Conservation (phyloP, 345 rosid genomes). For the Moringa oleifera region DNA sequence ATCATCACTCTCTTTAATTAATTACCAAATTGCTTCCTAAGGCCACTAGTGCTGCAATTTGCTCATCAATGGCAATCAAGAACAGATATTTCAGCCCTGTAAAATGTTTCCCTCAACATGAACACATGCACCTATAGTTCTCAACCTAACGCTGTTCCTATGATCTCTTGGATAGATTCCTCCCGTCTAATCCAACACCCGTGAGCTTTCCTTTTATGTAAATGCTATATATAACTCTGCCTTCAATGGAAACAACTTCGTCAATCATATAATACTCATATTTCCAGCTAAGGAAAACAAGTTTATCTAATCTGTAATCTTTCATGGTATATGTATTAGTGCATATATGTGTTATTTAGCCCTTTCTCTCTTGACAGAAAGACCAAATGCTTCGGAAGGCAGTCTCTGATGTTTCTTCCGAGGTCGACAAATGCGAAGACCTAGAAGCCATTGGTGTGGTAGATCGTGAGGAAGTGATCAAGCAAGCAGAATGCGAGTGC, state of each 20-base stretch:
- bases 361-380: conserved; percentile 5
- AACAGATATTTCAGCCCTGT: conserved; percentile 9
- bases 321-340: too few relatives aligned
- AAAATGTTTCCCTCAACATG: conserved; percentile 13
- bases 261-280: too few relatives aligned
- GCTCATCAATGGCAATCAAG: conserved; percentile 8
- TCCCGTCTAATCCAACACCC: too few relatives aligned
- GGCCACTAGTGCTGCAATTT: conserved; percentile 17
- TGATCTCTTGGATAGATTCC: too few relatives aligned
- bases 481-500: conserved; percentile 40
- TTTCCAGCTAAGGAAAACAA: too few relatives aligned
- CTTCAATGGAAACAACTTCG: not conserved
- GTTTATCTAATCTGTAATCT: too few relatives aligned
- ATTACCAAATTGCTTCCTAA: conserved; percentile 4
- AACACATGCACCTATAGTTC: too few relatives aligned
- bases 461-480: conserved; percentile 15
- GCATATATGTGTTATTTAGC: too few relatives aligned
- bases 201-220: not conserved
- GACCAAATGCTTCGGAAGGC: conserved; percentile 29
- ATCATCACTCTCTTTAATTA: not conserved
- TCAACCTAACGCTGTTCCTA: too few relatives aligned
- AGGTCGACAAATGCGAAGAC: conserved; percentile 14
- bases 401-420: conserved; percentile 27
- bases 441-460: not conserved
- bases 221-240: too few relatives aligned